Conservation (phyloP, 2,329 filamentous ascomycete genomes). For the Ophiosphaerella herpotricha region DNA sequence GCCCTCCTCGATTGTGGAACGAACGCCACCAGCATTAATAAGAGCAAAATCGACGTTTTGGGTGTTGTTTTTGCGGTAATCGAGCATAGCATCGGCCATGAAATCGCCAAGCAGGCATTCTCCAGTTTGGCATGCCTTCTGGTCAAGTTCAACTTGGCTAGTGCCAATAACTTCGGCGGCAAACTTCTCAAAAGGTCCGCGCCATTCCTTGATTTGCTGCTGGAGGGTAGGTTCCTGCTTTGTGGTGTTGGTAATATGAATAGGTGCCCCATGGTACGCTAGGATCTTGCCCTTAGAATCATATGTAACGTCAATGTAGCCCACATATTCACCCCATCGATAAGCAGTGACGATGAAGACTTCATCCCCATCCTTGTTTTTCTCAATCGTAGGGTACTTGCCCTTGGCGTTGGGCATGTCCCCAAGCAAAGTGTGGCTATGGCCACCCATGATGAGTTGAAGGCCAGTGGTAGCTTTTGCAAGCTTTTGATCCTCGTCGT, state of each 20-base stretch:
- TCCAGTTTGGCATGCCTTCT: conserved; percentile 60
- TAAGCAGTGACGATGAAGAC: conserved; percentile 72
- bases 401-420: conserved; percentile 63
- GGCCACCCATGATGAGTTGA: conserved; percentile 70
- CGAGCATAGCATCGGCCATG: conserved; percentile 61
- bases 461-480: conserved; percentile 64
- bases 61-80: conserved; percentile 60
- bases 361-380: conserved; percentile 66
- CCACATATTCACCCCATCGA: conserved; percentile 70
- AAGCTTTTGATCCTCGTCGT: conserved; percentile 65
- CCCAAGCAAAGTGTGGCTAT: conserved; percentile 63
- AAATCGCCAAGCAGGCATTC: conserved; percentile 59
- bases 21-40: conserved; percentile 68
- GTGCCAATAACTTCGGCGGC: conserved; percentile 62
- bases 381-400: conserved; percentile 66
- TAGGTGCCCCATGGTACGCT: conserved; percentile 66
- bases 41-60: conserved; percentile 60
- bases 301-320: conserved; percentile 69
- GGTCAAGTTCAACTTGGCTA: conserved; percentile 62
- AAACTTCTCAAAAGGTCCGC: conserved; percentile 64
- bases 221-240: conserved; percentile 62
- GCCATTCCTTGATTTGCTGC: conserved; percentile 63
- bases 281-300: conserved; percentile 64
- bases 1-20: conserved; percentile 65
- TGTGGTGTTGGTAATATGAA: conserved; percentile 67